Base-by-base conservation (phyloP, 345 rosid genomes). In the Eucalyptus erythrocorys region DNA sequence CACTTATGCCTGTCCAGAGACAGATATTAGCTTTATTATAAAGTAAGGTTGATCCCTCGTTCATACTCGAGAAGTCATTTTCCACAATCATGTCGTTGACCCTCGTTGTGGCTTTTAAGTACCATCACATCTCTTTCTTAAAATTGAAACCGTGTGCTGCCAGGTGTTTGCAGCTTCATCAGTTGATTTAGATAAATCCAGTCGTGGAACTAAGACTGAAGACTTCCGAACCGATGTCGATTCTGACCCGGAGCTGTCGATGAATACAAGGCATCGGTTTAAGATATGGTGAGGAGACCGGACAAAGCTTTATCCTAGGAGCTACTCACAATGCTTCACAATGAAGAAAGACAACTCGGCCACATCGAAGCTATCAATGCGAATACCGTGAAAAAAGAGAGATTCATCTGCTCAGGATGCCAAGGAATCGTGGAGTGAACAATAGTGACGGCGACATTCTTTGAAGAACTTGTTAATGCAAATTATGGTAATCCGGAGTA, bases 381-480 rank as follows among this genome's bases (percentile, higher is more conserved):
- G 80, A 34, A 34, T 68, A 8, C 3, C 17, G 22, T 68, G 80
- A 34, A 8, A 17, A 32, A 8, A 32, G 5, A 68, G 43, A 17
- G 22, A 68, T n/a, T 32, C 80, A 16, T 34, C 43, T 68, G 79
- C 79, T 32, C 40, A 32, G 42, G 10, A 15, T 66, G 79, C 79
- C 26, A 37, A 19, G 45, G 43, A 17, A 71, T 10, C 26, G 8
- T 10, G 82, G 34, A 30, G 30, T 30, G 37, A n/a, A 64, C 17
- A 6, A n/a, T 13, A 30, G 17, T 22, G 27, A 68, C 11, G 80
- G 43, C 0, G 24, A 34, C 42, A 16, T 0, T 17, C 22, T 32
- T 34, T 34, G 80, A 32, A 32, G 80, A 32, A 34, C 81, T 8
- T 34, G 13, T 34, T 10, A 5, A 19, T 2, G 81, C 45, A 19